Percentiles rank a stretch among this genome's conserved stretches.
These are phyloP conservation scores for Sporothrix variecibatus DNA, from an alignment of 2,329 filamentous ascomycete genomes.

Conservation along the genomic window DNA sequence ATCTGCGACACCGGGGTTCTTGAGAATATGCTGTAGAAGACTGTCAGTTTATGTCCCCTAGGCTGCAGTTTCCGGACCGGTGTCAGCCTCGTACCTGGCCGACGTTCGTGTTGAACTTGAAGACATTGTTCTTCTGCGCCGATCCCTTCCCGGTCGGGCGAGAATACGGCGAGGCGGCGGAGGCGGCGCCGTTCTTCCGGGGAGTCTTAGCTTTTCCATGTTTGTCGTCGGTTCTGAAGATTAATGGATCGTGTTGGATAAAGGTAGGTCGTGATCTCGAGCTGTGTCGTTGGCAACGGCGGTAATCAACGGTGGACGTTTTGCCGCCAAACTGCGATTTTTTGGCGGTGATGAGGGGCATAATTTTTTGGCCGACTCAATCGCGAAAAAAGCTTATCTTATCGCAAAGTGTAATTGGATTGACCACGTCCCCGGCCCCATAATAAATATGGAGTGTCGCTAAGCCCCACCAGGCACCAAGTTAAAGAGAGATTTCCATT, in stretches of 20 bases:
- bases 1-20: slow-evolving; percentile 46
- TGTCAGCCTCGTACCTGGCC: slow-evolving; percentile 50
- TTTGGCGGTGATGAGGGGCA: slow-evolving; percentile 33
- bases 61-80: background rate
- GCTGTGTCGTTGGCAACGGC: background rate
- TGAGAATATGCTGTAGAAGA: slow-evolving; percentile 69
- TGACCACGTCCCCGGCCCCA: background rate
- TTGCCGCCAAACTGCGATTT: slow-evolving; percentile 18
- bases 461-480: slow-evolving; percentile 25
- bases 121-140: slow-evolving; percentile 72
- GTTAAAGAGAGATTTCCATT: background rate
- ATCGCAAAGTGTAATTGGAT: slow-evolving; percentile 11
- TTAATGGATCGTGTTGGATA: no score
- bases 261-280: background rate
- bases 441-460: background rate
- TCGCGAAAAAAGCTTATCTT: slow-evolving; percentile 25
- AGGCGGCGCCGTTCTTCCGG: slow-evolving; percentile 39
- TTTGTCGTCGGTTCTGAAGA: background rate
- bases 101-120: slow-evolving; percentile 93
- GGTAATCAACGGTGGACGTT: background rate
- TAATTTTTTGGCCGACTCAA: slow-evolving; percentile 19
- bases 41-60: background rate
- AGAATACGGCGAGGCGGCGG: slow-evolving; percentile 41
- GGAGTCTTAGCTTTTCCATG: slow-evolving; percentile 47
- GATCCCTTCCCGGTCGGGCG: slow-evolving; percentile 33